Conservation (phyloP, 129 eudicot genomes). For the Pseudognaphalium luteoalbum region DNA sequence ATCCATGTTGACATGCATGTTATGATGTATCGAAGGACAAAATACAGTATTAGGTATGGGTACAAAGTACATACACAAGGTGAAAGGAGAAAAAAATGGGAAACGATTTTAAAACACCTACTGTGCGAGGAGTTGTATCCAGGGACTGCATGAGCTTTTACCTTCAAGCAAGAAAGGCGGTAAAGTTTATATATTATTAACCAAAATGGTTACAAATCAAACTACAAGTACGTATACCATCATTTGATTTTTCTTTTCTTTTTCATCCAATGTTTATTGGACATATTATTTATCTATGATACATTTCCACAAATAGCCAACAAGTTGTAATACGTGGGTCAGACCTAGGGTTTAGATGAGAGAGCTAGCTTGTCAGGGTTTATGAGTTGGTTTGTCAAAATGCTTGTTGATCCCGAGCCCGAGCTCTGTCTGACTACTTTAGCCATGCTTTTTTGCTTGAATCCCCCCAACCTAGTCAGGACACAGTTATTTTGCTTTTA, state of each 20-base stretch:
- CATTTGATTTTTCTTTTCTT: background rate
- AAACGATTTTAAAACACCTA: slow-evolving; percentile 3
- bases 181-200: slow-evolving; percentile 22
- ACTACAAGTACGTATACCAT: slow-evolving; percentile 34
- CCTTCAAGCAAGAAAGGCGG: slow-evolving; percentile 39
- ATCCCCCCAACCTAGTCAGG: no score
- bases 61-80: background rate
- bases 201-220: slow-evolving; percentile 34
- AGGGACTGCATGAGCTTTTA: slow-evolving; percentile 14
- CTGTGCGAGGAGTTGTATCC: no score
- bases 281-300: background rate
- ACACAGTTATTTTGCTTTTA: no score
- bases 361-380: no score
- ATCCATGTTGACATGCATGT: background rate
- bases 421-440: no score
- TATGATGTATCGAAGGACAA: background rate
- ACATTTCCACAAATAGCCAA: no score
- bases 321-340: no score
- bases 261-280: background rate
- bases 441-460: no score
- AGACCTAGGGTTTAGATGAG: no score
- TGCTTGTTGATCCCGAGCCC: no score
- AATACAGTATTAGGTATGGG: background rate
- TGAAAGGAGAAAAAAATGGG: slow-evolving; percentile 28
- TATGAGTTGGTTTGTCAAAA: no score